phyloP scores from a whole-genome alignment of 2,329 filamentous ascomycete species.

The Calonectria pauciramosa region DNA sequence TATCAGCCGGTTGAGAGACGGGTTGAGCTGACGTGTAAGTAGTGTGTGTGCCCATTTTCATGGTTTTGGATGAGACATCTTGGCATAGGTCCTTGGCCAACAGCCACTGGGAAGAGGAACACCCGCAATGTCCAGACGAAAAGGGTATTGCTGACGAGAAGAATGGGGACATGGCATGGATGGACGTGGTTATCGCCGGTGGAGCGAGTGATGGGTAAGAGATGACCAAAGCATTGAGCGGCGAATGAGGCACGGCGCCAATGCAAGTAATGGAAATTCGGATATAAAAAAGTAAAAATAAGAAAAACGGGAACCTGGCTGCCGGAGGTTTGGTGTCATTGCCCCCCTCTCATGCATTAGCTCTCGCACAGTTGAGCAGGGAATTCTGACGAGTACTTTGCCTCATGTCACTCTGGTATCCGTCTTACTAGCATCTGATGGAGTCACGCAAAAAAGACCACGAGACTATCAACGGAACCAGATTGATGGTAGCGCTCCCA shows the following conservation, averaged over 20 bases:
- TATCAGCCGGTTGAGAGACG: not conserved
- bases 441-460: not conserved
- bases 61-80: not conserved
- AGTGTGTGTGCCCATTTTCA: not conserved
- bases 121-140: no score
- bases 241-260: not conserved
- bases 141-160: not conserved
- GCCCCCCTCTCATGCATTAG: conserved; percentile 4
- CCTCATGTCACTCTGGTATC: not conserved
- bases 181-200: not conserved
- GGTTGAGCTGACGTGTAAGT: not conserved
- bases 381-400: not conserved
- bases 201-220: not conserved
- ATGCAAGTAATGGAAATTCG: not conserved
- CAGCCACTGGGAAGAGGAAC: not conserved
- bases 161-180: no score
- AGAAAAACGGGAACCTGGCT: not conserved
- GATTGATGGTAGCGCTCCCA: not conserved
- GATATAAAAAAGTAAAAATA: not conserved
- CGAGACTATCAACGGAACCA: not conserved
- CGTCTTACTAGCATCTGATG: not conserved
- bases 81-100: not conserved
- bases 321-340: not conserved
- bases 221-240: not conserved
- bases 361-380: not conserved